Percentiles rank a stretch among this genome's conserved stretches.
Evolutionary conservation across 805 yeast species (phyloP).

Genomic region (Nematodospora valgi): DNA sequence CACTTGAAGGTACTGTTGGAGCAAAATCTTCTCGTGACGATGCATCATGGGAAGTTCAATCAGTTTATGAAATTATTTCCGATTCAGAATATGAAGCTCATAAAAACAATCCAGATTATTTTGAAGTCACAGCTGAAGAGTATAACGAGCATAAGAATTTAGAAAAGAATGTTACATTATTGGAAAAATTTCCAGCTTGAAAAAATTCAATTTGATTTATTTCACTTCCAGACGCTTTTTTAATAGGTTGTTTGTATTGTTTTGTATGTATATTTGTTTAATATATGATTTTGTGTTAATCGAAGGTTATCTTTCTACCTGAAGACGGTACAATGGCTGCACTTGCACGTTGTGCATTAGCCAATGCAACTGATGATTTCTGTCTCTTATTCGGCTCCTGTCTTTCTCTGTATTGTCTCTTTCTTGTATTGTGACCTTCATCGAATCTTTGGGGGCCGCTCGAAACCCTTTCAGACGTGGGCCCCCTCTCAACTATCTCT

Average conservation of each 20-base stretch:
- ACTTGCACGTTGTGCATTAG: conserved; percentile 83
- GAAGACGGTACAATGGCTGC: conserved; percentile 84
- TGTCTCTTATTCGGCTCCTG: conserved; percentile 45
- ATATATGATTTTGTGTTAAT: conserved; percentile 23
- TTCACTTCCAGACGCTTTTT: neutral
- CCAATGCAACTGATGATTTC: conserved; percentile 81
- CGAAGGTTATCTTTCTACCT: conserved; percentile 83
- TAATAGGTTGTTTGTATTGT: conserved; percentile 1
- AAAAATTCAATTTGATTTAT: neutral
- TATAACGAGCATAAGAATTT: conserved; percentile 17
- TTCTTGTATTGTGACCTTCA: conserved; percentile 10
- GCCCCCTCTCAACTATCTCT: conserved; percentile 1
- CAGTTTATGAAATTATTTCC: conserved; percentile 46
- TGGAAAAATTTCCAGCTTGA: conserved; percentile 4
- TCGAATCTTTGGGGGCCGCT: conserved; percentile 5
- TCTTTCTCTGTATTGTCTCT: conserved; percentile 8
- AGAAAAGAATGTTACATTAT: conserved; percentile 5
- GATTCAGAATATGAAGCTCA: conserved; percentile 44
- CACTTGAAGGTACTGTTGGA: too few relatives aligned
- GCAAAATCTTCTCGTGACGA: conserved; percentile 3
- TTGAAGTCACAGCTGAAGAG: conserved; percentile 32
- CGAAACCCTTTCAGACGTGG: conserved; percentile 2
- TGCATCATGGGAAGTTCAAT: conserved; percentile 11
- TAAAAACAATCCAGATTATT: conserved; percentile 47
- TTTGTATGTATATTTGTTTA: conserved; percentile 3